Percentiles rank a stretch among this genome's conserved stretches.
phyloP scores from a whole-genome alignment of 2,329 filamentous ascomycete species.

The Fusarium brachygibbosum region DNA sequence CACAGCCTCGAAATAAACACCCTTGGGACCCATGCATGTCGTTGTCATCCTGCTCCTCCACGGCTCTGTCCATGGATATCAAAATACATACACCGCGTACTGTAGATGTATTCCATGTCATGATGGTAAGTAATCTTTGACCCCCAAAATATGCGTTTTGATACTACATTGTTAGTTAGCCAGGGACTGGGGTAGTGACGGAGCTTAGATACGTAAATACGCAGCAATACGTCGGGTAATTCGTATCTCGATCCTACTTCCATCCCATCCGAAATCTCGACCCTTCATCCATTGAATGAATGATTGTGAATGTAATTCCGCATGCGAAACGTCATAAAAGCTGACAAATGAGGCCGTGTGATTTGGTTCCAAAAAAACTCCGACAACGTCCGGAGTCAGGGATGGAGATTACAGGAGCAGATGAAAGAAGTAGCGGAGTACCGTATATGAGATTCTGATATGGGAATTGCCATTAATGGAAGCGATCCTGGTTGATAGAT shows the following conservation, averaged over 20 bases:
- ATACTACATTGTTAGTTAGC: background rate
- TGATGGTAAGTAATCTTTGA: slow-evolving; percentile 7
- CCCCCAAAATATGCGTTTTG: slow-evolving; percentile 6
- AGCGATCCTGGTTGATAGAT: slow-evolving; percentile 13
- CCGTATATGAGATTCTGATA: slow-evolving; percentile 4
- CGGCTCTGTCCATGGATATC: slow-evolving; percentile 21
- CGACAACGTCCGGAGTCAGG: slow-evolving; percentile 6
- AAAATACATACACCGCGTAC: background rate
- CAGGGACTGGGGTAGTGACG: slow-evolving; percentile 5
- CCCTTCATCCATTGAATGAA: background rate
- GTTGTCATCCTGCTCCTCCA: slow-evolving; percentile 20
- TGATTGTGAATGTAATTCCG: background rate
- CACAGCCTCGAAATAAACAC: slow-evolving; percentile 40
- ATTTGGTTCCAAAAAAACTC: slow-evolving; percentile 18
- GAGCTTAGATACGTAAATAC: slow-evolving; percentile 34
- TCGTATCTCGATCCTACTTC: slow-evolving; percentile 15
- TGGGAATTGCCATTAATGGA: slow-evolving; percentile 14
- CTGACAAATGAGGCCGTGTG: slow-evolving; percentile 16
- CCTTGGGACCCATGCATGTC: slow-evolving; percentile 30
- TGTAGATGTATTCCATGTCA: slow-evolving; percentile 7
- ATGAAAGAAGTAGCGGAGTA: background rate
- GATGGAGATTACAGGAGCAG: slow-evolving; percentile 8
- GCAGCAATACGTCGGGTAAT: slow-evolving; percentile 7
- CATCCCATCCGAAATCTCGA: slow-evolving; percentile 1
- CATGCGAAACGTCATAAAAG: slow-evolving; percentile 28